A percentile compares a stretch with the other conserved stretches of the same genome.
phyloP scores from a whole-genome alignment of 148 eudicot genomes.

The Dysphania ambrosioides region DNA sequence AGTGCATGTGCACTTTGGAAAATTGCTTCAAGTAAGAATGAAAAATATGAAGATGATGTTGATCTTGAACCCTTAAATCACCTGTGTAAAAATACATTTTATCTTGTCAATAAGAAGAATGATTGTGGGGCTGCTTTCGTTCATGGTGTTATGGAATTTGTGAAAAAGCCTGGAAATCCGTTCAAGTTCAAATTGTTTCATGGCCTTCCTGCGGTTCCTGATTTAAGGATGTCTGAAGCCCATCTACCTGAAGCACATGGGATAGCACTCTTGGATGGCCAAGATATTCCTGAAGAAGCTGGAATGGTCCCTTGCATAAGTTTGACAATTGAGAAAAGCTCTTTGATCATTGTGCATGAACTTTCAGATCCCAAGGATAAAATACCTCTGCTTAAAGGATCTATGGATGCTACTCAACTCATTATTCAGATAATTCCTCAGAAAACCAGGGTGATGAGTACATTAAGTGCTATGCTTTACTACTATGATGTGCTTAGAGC shows the following conservation, averaged over 20 bases:
- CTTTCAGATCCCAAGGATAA: conserved; percentile 58
- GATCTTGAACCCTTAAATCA: conserved; percentile 45
- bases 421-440: conserved; percentile 51
- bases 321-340: conserved; percentile 47
- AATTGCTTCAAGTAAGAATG: conserved; percentile 43
- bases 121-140: conserved; percentile 66
- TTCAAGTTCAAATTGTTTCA: conserved; percentile 79
- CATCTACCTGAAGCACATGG: conserved; percentile 26
- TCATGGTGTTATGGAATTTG: conserved; percentile 82
- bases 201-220: conserved; percentile 38
- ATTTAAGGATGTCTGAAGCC: conserved; percentile 27
- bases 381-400: conserved; percentile 72
- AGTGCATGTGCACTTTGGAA: conserved; percentile 70
- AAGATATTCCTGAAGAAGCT: conserved; percentile 25
- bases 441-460: conserved; percentile 72
- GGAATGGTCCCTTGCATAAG: conserved; percentile 44
- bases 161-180: conserved; percentile 74
- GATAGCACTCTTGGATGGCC: conserved; percentile 26
- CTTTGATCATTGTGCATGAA: conserved; percentile 72
- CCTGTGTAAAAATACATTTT: conserved; percentile 49
- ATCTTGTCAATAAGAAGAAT: conserved; percentile 79
- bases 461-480: conserved; percentile 40
- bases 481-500: conserved; percentile 63
- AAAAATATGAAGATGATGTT: conserved; percentile 50
- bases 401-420: conserved; percentile 48